Base-by-base conservation (phyloP, 768 basidiomycete species). In the Suillus plorans region DNA sequence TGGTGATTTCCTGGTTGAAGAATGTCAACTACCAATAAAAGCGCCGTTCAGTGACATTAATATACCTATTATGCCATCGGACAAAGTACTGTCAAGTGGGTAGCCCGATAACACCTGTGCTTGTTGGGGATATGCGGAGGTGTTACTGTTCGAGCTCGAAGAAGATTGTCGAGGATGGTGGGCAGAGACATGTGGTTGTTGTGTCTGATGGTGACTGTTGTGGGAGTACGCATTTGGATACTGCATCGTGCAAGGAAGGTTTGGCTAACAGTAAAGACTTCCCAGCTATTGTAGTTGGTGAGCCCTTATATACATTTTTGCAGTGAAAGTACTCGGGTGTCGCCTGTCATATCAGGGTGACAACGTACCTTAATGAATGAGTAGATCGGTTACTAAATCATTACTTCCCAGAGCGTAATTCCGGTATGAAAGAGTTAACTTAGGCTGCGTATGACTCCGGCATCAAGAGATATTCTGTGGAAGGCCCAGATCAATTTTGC, bases 291-390 rank as follows among this genome's bases (percentile, higher is more conserved):
- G 14, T 60, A 60, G 61, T 64, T 61, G 61, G 64, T 65, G 58
- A 65, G 60, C 67, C 52, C 66, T 77, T 76, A 74, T 76, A 76
- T 76, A 76, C 66, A 71, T 74, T 71, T 76, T 69, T 65, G 63
- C 64, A 67, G 68, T 72, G 77, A 72, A 60, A 31, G 72, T 75
- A 69, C 68, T 69, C 65, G 75, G 75, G 72, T 68, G 74, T 77
- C 73, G 75, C 70, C 75, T 77, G 72, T 69, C 71, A 73, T 66
- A 47, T 68, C 64, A 74, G 76, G 75, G 70, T 78, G 72, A 75
- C 72, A 75, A 72, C 68, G 75, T 76, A 75, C 75, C 75, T 76
- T 76, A 76, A 76, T 76, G 76, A 73, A 76, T 49, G 7, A 1
- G 25, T 53, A 63, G 68, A 76, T 49, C 63, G 52, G 75, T 76